Evolutionary conservation across 108 stramenopile species (phyloP), one percentile per base, ranked within the genome.

Genomic region (Stephanodiscus minutulus): DNA sequence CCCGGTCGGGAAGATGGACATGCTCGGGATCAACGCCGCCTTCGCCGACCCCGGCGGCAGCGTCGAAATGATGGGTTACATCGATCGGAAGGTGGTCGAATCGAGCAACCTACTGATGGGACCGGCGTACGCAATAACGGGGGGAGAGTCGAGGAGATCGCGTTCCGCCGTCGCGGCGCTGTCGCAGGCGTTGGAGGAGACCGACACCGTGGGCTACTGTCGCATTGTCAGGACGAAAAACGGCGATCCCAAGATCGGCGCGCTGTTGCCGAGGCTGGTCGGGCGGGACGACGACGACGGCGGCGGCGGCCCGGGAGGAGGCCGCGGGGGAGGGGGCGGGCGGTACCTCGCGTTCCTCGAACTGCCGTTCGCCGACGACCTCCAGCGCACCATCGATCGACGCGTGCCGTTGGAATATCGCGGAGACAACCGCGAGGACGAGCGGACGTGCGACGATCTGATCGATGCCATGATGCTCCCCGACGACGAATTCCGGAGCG

Each of bases 301-400:
- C 25, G 46, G 36, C 7, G 56, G 22, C 18, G 31, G 57, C 31
- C 46, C 24, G 12, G 25, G 50, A 59, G 28, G 3, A 4, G 13
- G 33, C 27, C 12, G 7, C 44, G 33, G 22, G 52, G 25, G 43
- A 24, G 25, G 67, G 20, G 36, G 43, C 15, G 50, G 31, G 10
- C 47, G 69, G 27, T 82, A 77, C 44, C 62, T 93, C 17, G 53
- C 82, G 20, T 86, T 93, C 31, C 55, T 93, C 47, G 88, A 92
- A 46, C 71, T 93, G 25, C 95, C 95, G 15, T 96, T 88, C 75
- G 80, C 74, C 3, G 87, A 87, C 47, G 95, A 96, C 64, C 71
- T 92, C 25, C 72, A 78, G 28, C 52, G 76, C 44, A 59, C 79
- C 35, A 77, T 47, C 11, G 39, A 67, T 28, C 50, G 54, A n/a